Evolutionary conservation across 169 alveolate genomes (phyloP), one percentile per base, ranked within the genome.

Genomic region (Plasmodium malariae): DNA sequence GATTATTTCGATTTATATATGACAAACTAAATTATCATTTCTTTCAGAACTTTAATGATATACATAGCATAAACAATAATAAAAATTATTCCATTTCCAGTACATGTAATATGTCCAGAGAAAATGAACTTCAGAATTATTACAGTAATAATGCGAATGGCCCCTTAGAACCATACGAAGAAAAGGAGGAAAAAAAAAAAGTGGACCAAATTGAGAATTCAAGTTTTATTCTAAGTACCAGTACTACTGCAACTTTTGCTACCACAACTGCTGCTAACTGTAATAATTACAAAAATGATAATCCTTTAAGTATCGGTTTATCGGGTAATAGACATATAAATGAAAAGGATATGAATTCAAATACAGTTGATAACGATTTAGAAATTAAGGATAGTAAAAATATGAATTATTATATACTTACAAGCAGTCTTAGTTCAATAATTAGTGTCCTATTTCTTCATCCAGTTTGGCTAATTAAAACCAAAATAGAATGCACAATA

Each of bases 401-500:
- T 51, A 65, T 83, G 72, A 83, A 83, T 24, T 60, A 83, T 67
- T 83, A 83, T 60, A 65, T 83, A 40, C 28, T 83, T 40, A 83
- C 91, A 0, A 83, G 91, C 37, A 67, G 91, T 57, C 37, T 83
- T 30, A 83, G 91, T 59, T 83, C 91, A 36, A 48, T 83, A 26
- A 67, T 83, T 51, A 68, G 91, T 36, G 85, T 54, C 5, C 45
- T 51, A 26, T 65, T 83, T 51, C 91, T 48, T 54, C 91, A 83
- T 14, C 91, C 91, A 9, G 19, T 83, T 24, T 83, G 91, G 91
- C 65, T 83, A 19, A 21, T 83, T 21, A 83, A 83, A 21, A 83
- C 91, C 21, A 83, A 83, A 55, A 83, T 83, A 51, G 91, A 83
- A 70, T 49, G 91, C 71, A 83, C 91, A 54, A 83, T 83, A 67